A percentile compares a stretch with the other conserved stretches of the same genome.
phyloP scores from a whole-genome alignment of 371 early-diverging fungal species.

The Saksenaea vasiformis region DNA sequence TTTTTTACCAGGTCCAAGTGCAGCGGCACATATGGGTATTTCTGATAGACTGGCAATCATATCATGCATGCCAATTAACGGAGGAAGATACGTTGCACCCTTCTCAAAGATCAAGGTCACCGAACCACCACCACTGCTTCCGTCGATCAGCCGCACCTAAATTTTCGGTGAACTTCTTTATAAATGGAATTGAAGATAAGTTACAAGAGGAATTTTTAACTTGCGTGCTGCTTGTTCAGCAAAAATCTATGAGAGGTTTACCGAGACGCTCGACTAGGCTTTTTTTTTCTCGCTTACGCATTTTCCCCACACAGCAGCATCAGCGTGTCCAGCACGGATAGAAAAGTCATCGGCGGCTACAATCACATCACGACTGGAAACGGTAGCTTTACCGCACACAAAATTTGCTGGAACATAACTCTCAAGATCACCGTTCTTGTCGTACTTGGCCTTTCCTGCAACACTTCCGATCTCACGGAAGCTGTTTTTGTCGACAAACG shows the following conservation, averaged over 20 bases:
- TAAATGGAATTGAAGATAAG: background rate
- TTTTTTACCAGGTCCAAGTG: conserved; percentile 38
- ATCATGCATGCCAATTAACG: conserved; percentile 49
- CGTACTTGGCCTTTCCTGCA: conserved; percentile 40
- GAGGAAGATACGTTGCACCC: conserved; percentile 41
- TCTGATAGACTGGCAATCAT: conserved; percentile 45
- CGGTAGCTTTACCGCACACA: conserved; percentile 40
- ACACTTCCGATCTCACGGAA: conserved; percentile 43
- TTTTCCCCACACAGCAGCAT: conserved; percentile 50
- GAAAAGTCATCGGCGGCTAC: conserved; percentile 50
- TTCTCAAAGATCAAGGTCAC: conserved; percentile 36
- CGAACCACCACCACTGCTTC: conserved; percentile 49
- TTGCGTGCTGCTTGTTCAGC: conserved; percentile 40
- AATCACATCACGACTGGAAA: conserved; percentile 30
- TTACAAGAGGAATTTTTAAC: conserved; percentile 41
- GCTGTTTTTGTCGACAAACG: conserved; percentile 31
- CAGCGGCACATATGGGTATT: conserved; percentile 42
- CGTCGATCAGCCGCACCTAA: conserved; percentile 45
- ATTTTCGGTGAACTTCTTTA: background rate
- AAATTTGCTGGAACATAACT: conserved; percentile 43
- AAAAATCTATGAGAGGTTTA: conserved; percentile 13
- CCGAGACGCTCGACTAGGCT: too few species aligned
- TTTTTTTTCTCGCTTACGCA: conserved; percentile 24
- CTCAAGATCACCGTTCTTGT: conserved; percentile 25
- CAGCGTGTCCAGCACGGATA: conserved; percentile 52